phyloP scores from a whole-genome alignment of 768 basidiomycete species.

The Tylopilus plumbeoviolaceoides region DNA sequence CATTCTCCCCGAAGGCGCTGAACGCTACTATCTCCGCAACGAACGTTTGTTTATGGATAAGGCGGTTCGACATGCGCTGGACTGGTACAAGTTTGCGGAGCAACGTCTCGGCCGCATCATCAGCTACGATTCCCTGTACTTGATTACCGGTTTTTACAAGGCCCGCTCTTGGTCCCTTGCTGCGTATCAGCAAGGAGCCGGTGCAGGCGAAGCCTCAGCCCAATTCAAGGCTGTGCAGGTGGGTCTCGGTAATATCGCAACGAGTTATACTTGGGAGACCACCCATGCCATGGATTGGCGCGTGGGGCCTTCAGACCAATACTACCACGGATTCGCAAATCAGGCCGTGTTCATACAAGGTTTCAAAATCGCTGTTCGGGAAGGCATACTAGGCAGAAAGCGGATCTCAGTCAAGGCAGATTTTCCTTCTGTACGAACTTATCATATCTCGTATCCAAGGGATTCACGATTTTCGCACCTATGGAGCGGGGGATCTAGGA shows the following conservation, averaged over 20 bases:
- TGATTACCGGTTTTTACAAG: conserved; percentile 1
- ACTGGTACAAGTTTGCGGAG: not conserved
- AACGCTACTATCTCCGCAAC: not conserved
- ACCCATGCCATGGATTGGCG: not conserved
- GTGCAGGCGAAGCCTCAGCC: not conserved
- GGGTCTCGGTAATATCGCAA: not conserved
- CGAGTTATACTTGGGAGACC: not conserved
- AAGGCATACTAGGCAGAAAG: not conserved
- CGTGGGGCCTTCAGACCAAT: not conserved
- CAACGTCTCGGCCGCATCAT: not conserved
- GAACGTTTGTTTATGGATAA: not conserved
- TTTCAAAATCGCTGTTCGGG: not conserved
- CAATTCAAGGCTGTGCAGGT: not conserved
- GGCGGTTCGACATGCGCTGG: not conserved
- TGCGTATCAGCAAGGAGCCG: not conserved
- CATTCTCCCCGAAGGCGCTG: not conserved
- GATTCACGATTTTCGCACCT: no score
- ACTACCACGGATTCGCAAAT: not conserved
- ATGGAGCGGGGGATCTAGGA: not conserved
- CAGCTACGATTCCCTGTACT: not conserved
- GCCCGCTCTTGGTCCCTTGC: not conserved
- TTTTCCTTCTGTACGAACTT: not conserved
- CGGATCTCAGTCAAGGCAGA: not conserved
- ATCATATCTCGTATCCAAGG: no score
- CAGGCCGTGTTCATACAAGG: not conserved